A percentile compares a stretch with the other conserved stretches of the same genome.
Conservation (phyloP, 345 rosid genomes). For the Euphorbia peplus region DNA sequence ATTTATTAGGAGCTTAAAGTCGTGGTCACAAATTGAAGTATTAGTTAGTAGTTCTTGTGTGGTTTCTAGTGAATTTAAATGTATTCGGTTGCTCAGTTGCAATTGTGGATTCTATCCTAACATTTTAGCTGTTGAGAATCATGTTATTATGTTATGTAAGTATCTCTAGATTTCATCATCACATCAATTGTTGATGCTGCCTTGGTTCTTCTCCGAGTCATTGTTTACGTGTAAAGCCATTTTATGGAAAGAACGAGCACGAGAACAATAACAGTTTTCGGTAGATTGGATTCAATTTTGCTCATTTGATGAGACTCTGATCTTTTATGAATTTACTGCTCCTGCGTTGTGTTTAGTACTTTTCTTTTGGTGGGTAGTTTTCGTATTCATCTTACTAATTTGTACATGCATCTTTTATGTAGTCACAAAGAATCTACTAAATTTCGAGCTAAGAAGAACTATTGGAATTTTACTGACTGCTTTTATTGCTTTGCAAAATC, state of each 20-base stretch:
- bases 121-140: background rate
- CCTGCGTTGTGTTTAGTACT: background rate
- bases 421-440: no score
- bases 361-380: background rate
- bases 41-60: background rate
- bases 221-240: background rate
- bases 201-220: background rate
- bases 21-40: background rate
- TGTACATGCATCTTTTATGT: no score
- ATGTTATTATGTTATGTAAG: background rate
- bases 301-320: background rate
- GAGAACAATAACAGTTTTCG: background rate
- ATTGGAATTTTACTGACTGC: no score
- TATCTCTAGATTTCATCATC: background rate
- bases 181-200: background rate
- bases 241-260: background rate
- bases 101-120: no score
- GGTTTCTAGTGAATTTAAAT: constrained; percentile 4
- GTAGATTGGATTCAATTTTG: constrained; percentile 1
- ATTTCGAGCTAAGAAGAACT: no score
- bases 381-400: no score
- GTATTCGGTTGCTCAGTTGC: background rate
- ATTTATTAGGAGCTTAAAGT: background rate
- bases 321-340: background rate
- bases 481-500: no score